Evolutionary conservation across 148 eudicot species (phyloP).

Genomic region (Pharnaceum exiguum): DNA sequence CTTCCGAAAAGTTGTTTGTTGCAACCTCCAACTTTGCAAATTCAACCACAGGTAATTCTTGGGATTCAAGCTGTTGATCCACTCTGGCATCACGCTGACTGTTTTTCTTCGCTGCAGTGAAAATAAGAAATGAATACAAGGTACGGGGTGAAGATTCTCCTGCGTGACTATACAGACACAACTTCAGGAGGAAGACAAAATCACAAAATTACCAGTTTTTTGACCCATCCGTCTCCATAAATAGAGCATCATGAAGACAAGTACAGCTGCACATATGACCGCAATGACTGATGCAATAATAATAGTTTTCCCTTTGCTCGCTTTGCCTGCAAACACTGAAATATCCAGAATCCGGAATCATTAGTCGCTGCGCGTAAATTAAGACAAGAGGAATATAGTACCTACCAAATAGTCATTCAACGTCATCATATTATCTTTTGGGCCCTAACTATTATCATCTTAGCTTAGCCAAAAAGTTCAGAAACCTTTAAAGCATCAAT

Average conservation of each 20-base stretch:
- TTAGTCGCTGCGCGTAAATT: too few species aligned
- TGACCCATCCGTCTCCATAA: conserved; percentile 7
- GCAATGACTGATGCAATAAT: not conserved
- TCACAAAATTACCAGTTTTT: conserved; percentile 1
- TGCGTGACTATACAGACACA: not conserved
- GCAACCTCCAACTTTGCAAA: conserved; percentile 28
- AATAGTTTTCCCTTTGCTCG: not conserved
- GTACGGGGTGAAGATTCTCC: not conserved
- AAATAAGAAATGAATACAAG: not conserved
- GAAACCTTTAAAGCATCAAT: not conserved
- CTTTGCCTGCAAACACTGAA: not conserved
- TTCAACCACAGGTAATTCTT: conserved; percentile 27
- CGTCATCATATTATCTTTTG: too few species aligned
- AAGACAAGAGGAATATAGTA: not conserved
- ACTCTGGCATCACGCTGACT: not conserved
- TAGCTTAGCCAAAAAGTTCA: not conserved
- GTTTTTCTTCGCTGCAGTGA: not conserved
- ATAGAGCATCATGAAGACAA: not conserved
- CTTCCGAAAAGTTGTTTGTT: conserved; percentile 17
- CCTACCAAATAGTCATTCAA: not conserved
- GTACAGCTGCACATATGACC: not conserved
- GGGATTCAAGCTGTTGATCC: conserved; percentile 2
- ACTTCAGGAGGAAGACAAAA: too few species aligned
- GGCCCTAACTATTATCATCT: too few species aligned
- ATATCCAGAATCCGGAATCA: not conserved